Evolutionary conservation across 2,329 filamentous ascomycete species (phyloP).

Genomic region (Fusarium verrucosum): DNA sequence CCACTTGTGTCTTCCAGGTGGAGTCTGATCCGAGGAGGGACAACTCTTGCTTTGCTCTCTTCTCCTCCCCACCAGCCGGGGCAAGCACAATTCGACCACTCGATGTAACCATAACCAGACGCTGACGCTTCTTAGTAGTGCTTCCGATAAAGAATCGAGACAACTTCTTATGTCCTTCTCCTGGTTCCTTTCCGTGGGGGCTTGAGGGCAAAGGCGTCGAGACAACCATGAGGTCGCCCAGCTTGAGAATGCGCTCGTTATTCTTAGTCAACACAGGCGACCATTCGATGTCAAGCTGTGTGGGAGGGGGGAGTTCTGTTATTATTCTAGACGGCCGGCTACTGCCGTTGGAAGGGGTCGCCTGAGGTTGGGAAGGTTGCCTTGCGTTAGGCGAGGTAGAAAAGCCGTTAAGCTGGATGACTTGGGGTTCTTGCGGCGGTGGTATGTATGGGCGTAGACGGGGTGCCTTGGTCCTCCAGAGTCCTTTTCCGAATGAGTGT

Average conservation of each 20-base stretch:
- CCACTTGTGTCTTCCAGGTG: conserved; percentile 80
- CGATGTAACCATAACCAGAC: conserved; percentile 94
- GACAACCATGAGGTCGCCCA: conserved; percentile 89
- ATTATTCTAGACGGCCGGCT: conserved; percentile 81
- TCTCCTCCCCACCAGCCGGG: conserved; percentile 92
- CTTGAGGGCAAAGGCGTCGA: conserved; percentile 81
- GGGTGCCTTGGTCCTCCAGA: conserved; percentile 93
- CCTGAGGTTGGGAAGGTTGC: conserved; percentile 50
- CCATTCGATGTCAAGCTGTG: conserved; percentile 97
- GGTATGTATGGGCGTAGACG: conserved; percentile 85
- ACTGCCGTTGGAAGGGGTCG: conserved; percentile 54
- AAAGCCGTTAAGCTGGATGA: conserved; percentile 76
- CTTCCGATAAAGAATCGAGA: conserved; percentile 92
- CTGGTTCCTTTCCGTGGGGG: conserved; percentile 74
- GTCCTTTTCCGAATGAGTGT: conserved; percentile 79
- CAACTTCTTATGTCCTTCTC: conserved; percentile 85
- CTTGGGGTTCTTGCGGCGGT: conserved; percentile 74
- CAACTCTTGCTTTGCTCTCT: conserved; percentile 92
- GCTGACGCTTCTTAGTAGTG: conserved; percentile 89
- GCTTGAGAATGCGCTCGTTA: conserved; percentile 93
- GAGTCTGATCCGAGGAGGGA: conserved; percentile 81
- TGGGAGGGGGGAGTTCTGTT: conserved; percentile 95
- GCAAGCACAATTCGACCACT: conserved; percentile 90
- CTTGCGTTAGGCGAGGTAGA: conserved; percentile 48
- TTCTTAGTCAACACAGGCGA: conserved; percentile 89